These are phyloP conservation scores for Mortierella sp. DNA, from an alignment of 371 early-diverging fungal genomes.

Conservation along the genomic window DNA sequence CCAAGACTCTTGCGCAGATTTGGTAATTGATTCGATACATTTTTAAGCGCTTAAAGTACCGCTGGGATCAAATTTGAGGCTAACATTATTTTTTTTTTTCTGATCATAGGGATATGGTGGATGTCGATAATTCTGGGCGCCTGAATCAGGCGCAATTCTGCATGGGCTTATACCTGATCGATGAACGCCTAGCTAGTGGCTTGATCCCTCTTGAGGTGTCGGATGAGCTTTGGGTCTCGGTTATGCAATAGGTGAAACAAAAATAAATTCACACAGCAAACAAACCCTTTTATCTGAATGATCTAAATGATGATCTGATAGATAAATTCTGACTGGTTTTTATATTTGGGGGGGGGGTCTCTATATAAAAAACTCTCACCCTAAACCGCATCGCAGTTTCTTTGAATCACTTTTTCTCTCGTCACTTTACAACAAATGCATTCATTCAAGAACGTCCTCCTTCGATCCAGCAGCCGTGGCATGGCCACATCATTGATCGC, in stretches of 20 bases:
- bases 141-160: slow-evolving; percentile 49
- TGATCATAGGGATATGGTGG: slow-evolving; percentile 40
- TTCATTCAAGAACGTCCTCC: slow-evolving; percentile 7
- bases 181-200: slow-evolving; percentile 50
- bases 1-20: slow-evolving; percentile 51
- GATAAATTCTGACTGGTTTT: too few species aligned
- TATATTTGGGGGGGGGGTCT: too few species aligned
- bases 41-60: neutral
- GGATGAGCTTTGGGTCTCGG: slow-evolving; percentile 47
- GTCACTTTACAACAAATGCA: slow-evolving; percentile 3
- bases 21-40: slow-evolving; percentile 21
- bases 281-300: too few species aligned
- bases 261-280: too few species aligned
- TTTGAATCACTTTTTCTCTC: neutral
- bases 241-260: slow-evolving; percentile 28
- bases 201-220: slow-evolving; percentile 49
- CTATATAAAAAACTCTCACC: too few species aligned
- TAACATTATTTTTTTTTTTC: neutral
- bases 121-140: slow-evolving; percentile 41
- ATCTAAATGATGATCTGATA: neutral
- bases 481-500: neutral
- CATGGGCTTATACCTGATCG: slow-evolving; percentile 52
- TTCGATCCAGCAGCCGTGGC: slow-evolving; percentile 10
- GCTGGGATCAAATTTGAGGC: too few species aligned
- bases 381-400: neutral